Conservation (phyloP, 306 rosid species). For the Adenanthera pavonina region DNA sequence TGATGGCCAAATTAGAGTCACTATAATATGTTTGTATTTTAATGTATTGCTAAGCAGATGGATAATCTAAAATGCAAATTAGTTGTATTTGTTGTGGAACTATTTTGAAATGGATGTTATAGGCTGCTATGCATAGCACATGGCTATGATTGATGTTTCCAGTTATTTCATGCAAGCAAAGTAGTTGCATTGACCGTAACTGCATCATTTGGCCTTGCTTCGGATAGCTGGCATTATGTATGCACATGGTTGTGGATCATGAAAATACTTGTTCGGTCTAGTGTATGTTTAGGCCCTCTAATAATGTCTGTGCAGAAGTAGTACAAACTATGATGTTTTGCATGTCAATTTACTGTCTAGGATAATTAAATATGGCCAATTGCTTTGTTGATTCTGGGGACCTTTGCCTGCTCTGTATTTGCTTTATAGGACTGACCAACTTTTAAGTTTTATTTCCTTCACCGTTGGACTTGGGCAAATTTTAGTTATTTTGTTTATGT, state of each 20-base stretch:
- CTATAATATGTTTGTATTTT: background rate
- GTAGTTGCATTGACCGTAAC: background rate
- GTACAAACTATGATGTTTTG: background rate
- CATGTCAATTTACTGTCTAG: background rate
- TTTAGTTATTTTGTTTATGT: conserved; percentile 9
- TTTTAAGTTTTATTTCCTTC: background rate
- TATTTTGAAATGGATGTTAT: conserved; percentile 5
- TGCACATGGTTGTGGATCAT: background rate
- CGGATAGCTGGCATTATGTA: background rate
- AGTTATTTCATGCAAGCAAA: background rate
- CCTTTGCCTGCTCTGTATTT: background rate
- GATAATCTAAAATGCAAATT: conserved; percentile 6
- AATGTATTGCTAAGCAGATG: background rate
- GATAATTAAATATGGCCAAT: conserved; percentile 1
- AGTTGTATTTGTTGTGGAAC: background rate
- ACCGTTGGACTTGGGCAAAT: background rate
- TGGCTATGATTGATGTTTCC: background rate
- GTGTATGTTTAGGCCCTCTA: background rate
- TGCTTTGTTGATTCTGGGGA: background rate
- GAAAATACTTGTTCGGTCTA: background rate
- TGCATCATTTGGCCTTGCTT: conserved; percentile 2
- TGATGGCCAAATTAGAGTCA: background rate
- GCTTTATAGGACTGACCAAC: background rate
- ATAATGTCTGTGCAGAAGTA: background rate
- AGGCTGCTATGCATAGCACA: background rate